These are phyloP conservation scores for Yarrowia phangngaensis DNA, from an alignment of 805 yeast species.

Conservation along the genomic window DNA sequence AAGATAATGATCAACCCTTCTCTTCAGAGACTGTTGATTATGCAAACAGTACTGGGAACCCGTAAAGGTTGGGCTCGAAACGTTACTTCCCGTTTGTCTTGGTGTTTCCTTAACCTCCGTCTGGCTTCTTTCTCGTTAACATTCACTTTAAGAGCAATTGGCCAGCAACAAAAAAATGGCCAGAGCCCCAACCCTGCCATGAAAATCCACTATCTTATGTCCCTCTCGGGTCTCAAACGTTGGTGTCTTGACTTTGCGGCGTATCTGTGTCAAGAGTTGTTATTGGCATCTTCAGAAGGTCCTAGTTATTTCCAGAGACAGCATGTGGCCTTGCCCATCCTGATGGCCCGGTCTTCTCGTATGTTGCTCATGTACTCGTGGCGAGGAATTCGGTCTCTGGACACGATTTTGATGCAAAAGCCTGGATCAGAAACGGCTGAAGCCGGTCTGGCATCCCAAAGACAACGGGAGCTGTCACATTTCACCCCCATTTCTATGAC, in stretches of 20 bases:
- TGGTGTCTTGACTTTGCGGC: conserved; percentile 83
- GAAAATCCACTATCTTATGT: conserved; percentile 31
- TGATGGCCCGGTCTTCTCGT: conserved; percentile 41
- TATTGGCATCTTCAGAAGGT: conserved; percentile 32
- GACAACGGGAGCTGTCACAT: conserved; percentile 34
- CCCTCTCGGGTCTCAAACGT: conserved; percentile 65
- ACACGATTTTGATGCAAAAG: conserved; percentile 27
- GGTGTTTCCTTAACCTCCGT: conserved; percentile 64
- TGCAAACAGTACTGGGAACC: conserved; percentile 65
- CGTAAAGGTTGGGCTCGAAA: conserved; percentile 46
- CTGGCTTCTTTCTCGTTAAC: conserved; percentile 68
- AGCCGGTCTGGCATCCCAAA: conserved; percentile 31
- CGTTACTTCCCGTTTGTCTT: conserved; percentile 49
- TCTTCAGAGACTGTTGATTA: conserved; percentile 63
- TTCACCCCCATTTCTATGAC: conserved; percentile 36
- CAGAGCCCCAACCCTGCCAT: conserved; percentile 45
- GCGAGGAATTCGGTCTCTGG: conserved; percentile 42
- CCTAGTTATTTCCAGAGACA: conserved; percentile 22
- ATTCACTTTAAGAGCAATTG: conserved; percentile 52
- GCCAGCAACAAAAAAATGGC: conserved; percentile 46
- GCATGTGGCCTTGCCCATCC: conserved; percentile 35
- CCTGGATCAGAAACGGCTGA: conserved; percentile 4
- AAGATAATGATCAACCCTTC: conserved; percentile 73
- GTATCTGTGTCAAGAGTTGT: conserved; percentile 65
- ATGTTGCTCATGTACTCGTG: conserved; percentile 39